Evolutionary conservation across 345 rosid genomes (phyloP), one percentile per base, ranked within the genome.

Genomic region (Sonneratia alba): DNA sequence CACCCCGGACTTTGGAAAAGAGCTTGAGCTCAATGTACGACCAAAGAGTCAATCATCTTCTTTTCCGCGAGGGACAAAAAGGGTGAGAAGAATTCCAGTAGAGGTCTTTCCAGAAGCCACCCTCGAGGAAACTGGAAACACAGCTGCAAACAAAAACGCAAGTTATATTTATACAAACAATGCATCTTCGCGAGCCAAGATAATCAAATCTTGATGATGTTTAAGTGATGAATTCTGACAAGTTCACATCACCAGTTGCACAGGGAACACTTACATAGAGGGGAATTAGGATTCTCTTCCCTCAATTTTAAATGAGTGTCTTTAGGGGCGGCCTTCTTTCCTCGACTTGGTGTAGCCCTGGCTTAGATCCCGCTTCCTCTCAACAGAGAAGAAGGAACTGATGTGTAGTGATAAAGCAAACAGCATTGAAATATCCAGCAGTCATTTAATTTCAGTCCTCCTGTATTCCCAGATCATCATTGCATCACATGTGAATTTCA

Each of bases 61-160:
- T 86, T 86, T 6, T 79, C 87, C 21, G 75, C 21, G 75, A 7
- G 0, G 86, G 87, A 72, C 87, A 86, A 70, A 73, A 79, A 3
- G 86, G 82, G 61, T 82, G 81, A 61, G 86, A 81, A 70, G n/a
- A n/a, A n/a, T n/a, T n/a, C 89, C 89, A 38, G 89, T 71, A 79
- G 13, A 40, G 87, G 89, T 71, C 85, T 79, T 70, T 68, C 84
- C 72, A 85, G 78, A 76, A 82, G 82, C 75, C 75, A 47, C 73
- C 83, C 86, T 94, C 8, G 97, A 87, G 47, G 87, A 79, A 83
- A 88, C 98, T 94, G 88, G 71, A 76, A n/a, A n/a, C n/a, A 83
- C 37, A 65, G 72, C 56, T 40, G n/a, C 61, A 69, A 40, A 45
- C 51, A 38, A 34, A 67, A 21, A 22, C 70, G 3, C 19, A n/a